phyloP scores from a whole-genome alignment of 345 rosid species.

The Physaria fendleri region DNA sequence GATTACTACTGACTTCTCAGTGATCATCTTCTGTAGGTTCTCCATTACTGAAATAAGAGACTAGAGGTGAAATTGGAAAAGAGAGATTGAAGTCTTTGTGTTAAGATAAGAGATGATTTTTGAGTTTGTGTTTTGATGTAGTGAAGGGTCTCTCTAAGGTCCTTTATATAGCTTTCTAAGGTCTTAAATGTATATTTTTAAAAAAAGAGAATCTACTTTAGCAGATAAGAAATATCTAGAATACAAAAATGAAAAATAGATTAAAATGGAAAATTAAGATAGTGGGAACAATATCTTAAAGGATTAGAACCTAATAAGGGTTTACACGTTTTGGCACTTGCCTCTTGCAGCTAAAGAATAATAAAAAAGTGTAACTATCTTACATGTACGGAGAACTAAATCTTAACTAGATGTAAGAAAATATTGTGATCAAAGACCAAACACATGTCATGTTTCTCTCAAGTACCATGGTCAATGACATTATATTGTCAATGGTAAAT shows the following conservation, averaged over 20 bases:
- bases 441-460: too few species aligned
- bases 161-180: conserved; percentile 2
- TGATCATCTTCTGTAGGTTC: conserved; percentile 43
- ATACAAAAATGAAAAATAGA: not conserved
- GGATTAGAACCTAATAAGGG: not conserved
- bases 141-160: not conserved
- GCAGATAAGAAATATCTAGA: not conserved
- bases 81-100: not conserved
- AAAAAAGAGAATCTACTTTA: conserved; percentile 1
- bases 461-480: too few species aligned
- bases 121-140: conserved; percentile 1
- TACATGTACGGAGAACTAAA: not conserved
- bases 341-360: conserved; percentile 11
- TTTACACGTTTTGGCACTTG: not conserved
- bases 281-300: conserved; percentile 6
- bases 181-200: not conserved
- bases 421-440: too few species aligned
- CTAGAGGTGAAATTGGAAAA: not conserved
- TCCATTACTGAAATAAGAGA: conserved; percentile 35
- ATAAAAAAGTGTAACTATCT: conserved; percentile 7
- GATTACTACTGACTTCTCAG: conserved; percentile 77
- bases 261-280: not conserved
- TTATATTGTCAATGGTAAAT: too few species aligned
- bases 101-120: not conserved
- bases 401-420: not conserved